Base-by-base conservation (phyloP, 2,329 filamentous ascomycete genomes). In the Cordyceps tenuipes region DNA sequence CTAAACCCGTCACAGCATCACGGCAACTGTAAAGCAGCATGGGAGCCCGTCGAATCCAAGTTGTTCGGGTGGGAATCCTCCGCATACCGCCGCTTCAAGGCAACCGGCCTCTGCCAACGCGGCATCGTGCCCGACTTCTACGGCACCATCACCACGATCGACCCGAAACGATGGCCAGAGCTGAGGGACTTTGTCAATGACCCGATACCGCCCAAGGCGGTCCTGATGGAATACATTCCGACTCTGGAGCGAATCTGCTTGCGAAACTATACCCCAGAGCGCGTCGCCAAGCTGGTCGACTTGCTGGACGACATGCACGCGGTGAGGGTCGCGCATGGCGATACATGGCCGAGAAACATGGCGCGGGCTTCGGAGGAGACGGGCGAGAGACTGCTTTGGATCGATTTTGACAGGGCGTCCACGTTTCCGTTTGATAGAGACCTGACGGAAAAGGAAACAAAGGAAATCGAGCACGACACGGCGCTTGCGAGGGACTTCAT, bases 161-260 rank as follows among this genome's bases (percentile, higher is more conserved):
- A 59, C 19, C 47, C 56, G 2, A 13, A 9, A n/a, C 12, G 5
- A 6, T 34, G 36, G 17, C 56, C 56, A 31, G 34, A 52, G 29
- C 48, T 59, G 4, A 12, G 26, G 26, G 5, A 4, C 3, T 59
- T 59, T n/a, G 21, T 29, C 13, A 7, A 52, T 9, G 56, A 59
- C 47, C 12, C 41, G 3, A 15, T 31, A 13, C 47, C 34, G 7
- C 21, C 47, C 6, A 46, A 59, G 3, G 56, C 56, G 1, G 12
- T 51, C 19, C 23, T 59, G 4, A 44, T 59, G 3, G 56, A 59
- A 19, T 59, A 59, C n/a, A 59, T 59, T n/a, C 56, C 56, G 7
- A 44, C 15, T 3, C 12, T 59, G 9, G 5, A 59, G 12, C 29
- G 48, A n/a, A 59, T 52, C 2, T 34, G 41, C 21, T 17, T 52